Base-by-base conservation (phyloP, 2,329 filamentous ascomycete genomes). In the Penicillium sp. region DNA sequence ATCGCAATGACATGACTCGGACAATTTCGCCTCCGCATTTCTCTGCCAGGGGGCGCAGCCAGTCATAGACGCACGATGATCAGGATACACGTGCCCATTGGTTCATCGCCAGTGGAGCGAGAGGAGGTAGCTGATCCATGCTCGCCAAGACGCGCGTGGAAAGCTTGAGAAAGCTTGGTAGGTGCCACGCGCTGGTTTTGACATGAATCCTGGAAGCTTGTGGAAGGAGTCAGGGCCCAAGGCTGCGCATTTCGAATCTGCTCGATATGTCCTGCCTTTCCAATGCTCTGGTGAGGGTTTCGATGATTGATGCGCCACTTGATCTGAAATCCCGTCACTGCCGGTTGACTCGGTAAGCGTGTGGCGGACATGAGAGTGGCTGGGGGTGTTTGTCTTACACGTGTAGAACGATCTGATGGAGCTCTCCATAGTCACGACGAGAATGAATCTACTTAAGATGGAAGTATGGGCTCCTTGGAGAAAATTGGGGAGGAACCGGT, bases 341-440 rank as follows among this genome's bases (percentile, higher is more conserved):
- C 19, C 6, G 13, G 16, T 44, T 16, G 19, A 14, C 2, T 11
- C 6, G 41, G 13, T 16, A 10, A 83, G 49, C 6, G 70, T 2
- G 75, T 31, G 27, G 27, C 27, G 27, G 9, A 31, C 27, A 82
- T 0, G 57, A 69, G 0, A 62, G 40, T 81, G 5, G 19, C 5
- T 10, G 22, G 11, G 7, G 37, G 16, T 19, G 5, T 13, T 41
- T 22, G 7, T 10, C 7, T 31, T 31, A 31, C 27, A 31, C 27
- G 27, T 31, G 27, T 31, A 31, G 9, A 31, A 9, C 27, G 9
- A 31, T 31, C 7, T 31, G 27, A 10, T 10, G 27, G 27, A 31
- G 27, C 27, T 27, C 24, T 27, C 5, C 24, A 27, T 27, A 27
- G 24, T 27, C 24, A 6, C 24, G 24, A 27, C 24, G 24, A 27